Base-by-base conservation (phyloP, 352 stramenopile genomes). In the Phytophthora citricola region DNA sequence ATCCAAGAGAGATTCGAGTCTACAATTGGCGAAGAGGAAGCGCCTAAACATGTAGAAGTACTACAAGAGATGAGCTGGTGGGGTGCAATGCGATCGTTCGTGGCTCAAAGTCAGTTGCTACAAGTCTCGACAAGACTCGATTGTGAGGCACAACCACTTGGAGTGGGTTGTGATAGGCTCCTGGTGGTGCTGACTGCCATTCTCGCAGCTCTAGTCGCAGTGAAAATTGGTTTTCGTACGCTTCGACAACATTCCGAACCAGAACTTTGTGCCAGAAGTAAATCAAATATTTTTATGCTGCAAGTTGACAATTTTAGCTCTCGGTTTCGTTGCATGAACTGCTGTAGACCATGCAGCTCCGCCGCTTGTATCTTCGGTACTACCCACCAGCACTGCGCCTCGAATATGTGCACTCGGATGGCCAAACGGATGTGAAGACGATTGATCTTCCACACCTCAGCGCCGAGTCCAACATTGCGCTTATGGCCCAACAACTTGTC, bases 381-480 rank as follows among this genome's bases (percentile, higher is more conserved):
- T 94, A 83, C 49, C 83, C 85, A 29, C 83, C 86, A 47, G 81
- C 71, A 5, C 51, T 94, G 51, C 84, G 83, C 5, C 78, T 94
- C 47, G 73, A 90, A 66, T 92, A 85, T 59, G 47, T 59, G 36
- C 78, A 75, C 36, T 85, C 83, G 15, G 72, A 69, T 36, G 86
- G 84, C 7, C 54, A 83, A 29, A 26, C 74, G 14, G 61, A 85
- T 5, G 58, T 56, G 36, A 92, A 86, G 57, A 89, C 79, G 5
- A 78, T 92, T 46, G 81, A 92, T 53, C 63, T 94, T 17, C 66
- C 85, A 24, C 76, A 91, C 55, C 54, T 93, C 48, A 90, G 71
- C 52, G 76, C 79, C 24, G 82, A 94, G 62, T 87, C 77, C 54
- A 94, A 91, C 58, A 65, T 92, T 51, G 67, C 83, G 36, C 27